phyloP scores from a whole-genome alignment of 768 basidiomycete species.

The Leccinum imitatum region DNA sequence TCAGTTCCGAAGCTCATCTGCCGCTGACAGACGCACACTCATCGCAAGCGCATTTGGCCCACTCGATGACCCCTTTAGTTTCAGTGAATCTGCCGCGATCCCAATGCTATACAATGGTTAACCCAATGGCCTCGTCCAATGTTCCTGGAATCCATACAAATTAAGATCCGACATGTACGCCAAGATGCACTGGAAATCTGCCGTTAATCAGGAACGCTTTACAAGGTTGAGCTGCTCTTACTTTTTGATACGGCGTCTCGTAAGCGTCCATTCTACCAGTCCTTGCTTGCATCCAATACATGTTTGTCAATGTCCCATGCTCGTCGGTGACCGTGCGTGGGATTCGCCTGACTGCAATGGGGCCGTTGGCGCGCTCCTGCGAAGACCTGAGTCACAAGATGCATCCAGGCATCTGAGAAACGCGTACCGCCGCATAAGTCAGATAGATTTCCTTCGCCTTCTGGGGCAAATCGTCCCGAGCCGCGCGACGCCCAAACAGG shows the following conservation, averaged over 20 bases:
- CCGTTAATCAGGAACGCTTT: constrained; percentile 3
- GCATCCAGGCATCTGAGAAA: constrained; percentile 17
- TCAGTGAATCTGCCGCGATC: constrained; percentile 52
- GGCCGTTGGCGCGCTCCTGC: constrained; percentile 68
- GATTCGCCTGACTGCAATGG: constrained; percentile 63
- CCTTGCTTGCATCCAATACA: constrained; percentile 82
- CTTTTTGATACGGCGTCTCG: constrained; percentile 76
- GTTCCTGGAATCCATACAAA: constrained; percentile 52
- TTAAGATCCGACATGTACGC: constrained; percentile 77
- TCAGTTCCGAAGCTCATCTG: constrained; percentile 8
- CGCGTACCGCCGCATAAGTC: constrained; percentile 28
- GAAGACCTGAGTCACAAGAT: constrained; percentile 27
- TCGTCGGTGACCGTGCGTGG: constrained; percentile 39
- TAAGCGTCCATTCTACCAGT: constrained; percentile 56
- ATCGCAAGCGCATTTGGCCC: constrained; percentile 56
- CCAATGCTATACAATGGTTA: constrained; percentile 46
- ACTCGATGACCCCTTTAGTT: constrained; percentile 47
- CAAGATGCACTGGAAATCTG: constrained; percentile 62
- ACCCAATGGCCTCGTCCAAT: background rate
- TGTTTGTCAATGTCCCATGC: constrained; percentile 51
- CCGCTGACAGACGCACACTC: constrained; percentile 47
- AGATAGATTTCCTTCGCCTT: constrained; percentile 34
- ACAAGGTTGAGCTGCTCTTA: constrained; percentile 21
- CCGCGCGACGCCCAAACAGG: constrained; percentile 27
- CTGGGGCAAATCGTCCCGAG: constrained; percentile 34